Conservation (phyloP, 2,329 filamentous ascomycete genomes). For the Graphilbum ipis-grandicollis region DNA sequence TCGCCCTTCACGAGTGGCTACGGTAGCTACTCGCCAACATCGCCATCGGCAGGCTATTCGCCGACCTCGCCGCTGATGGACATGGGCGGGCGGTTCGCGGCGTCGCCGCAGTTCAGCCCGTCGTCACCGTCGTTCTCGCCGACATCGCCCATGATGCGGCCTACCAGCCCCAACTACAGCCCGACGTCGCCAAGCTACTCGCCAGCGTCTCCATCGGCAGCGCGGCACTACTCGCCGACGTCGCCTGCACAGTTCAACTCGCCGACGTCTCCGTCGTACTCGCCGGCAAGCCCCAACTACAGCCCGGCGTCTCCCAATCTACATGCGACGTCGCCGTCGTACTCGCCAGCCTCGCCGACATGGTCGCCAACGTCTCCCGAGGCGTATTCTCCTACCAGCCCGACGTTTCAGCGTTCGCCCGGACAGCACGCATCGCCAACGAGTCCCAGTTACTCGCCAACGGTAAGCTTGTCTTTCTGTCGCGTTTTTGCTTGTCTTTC, state of each 20-base stretch:
- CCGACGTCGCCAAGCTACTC: slow-evolving; percentile 50
- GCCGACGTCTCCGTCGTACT: slow-evolving; percentile 57
- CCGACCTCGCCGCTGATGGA: slow-evolving; percentile 56
- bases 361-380: slow-evolving; percentile 61
- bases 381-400: slow-evolving; percentile 46
- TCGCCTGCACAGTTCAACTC: slow-evolving; percentile 60
- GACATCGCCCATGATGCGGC: slow-evolving; percentile 40
- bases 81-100: slow-evolving; percentile 29
- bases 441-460: slow-evolving; percentile 56
- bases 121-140: slow-evolving; percentile 47
- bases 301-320: slow-evolving; percentile 49
- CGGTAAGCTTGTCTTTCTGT: too few relatives aligned
- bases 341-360: slow-evolving; percentile 54
- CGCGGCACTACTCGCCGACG: slow-evolving; percentile 45
- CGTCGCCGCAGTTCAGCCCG: slow-evolving; percentile 45
- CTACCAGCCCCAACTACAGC: slow-evolving; percentile 42
- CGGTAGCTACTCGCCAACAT: slow-evolving; percentile 57
- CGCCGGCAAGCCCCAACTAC: slow-evolving; percentile 53
- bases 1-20: slow-evolving; percentile 43
- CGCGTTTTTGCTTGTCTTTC: too few relatives aligned
- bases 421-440: slow-evolving; percentile 42
- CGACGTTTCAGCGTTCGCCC: slow-evolving; percentile 37
- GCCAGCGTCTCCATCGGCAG: slow-evolving; percentile 39
- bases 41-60: slow-evolving; percentile 57
- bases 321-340: slow-evolving; percentile 38